Evolutionary conservation across 1,284 basidiomycete species (phyloP).

Genomic region (Bondarzewia mesenterica): DNA sequence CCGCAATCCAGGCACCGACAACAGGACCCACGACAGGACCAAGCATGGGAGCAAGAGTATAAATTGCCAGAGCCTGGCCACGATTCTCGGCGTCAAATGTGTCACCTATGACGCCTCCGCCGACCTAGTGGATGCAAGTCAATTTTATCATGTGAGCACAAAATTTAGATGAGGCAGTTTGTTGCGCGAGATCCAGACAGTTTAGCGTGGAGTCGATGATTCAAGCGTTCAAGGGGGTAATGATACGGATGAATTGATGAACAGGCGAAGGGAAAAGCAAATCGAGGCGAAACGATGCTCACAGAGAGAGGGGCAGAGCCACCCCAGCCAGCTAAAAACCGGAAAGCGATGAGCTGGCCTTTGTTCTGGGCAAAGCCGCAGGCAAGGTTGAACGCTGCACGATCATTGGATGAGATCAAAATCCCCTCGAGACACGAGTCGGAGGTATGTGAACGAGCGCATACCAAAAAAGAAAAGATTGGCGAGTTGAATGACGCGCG

Average conservation of each 20-base stretch:
- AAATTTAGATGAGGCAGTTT: no score
- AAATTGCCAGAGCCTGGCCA: constrained; percentile 38
- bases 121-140: constrained; percentile 22
- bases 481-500: constrained; percentile 36
- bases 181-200: no score
- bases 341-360: constrained; percentile 53
- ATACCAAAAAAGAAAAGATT: constrained; percentile 54
- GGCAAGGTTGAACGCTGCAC: constrained; percentile 55
- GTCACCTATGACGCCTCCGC: constrained; percentile 44
- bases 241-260: constrained; percentile 26
- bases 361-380: constrained; percentile 59
- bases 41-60: constrained; percentile 36
- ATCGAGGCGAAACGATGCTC: constrained; percentile 28
- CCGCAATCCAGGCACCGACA: constrained; percentile 31
- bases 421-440: neutral
- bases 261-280: constrained; percentile 37
- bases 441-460: constrained; percentile 12
- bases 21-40: constrained; percentile 37
- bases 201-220: no score
- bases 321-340: constrained; percentile 58
- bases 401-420: neutral
- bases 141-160: no score
- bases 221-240: no score
- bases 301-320: constrained; percentile 59
- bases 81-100: constrained; percentile 37